Evolutionary conservation across 2,329 filamentous ascomycete genomes (phyloP).

Genomic region (Pseudocercospora crystallina): DNA sequence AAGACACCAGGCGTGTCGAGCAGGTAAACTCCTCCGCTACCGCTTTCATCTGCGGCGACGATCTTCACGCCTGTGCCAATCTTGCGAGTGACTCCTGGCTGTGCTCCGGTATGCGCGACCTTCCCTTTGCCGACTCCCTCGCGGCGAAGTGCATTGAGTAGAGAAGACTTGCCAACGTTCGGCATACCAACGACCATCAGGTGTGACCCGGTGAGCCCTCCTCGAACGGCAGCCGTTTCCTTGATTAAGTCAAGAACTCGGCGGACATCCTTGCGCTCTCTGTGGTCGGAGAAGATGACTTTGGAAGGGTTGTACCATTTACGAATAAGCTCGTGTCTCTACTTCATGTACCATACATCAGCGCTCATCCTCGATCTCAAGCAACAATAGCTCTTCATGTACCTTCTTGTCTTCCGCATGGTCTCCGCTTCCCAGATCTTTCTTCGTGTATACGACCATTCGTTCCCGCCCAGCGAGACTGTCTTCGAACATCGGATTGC

Average conservation of each 20-base stretch:
- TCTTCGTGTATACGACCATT: slow-evolving; percentile 87
- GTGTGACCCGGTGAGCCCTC: slow-evolving; percentile 75
- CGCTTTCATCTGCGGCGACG: slow-evolving; percentile 56
- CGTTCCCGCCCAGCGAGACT: slow-evolving; percentile 70
- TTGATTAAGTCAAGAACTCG: slow-evolving; percentile 54
- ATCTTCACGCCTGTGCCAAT: slow-evolving; percentile 78
- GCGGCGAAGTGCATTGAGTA: slow-evolving; percentile 82
- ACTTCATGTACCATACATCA: slow-evolving; percentile 18
- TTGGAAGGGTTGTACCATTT: slow-evolving; percentile 55
- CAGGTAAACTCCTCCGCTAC: slow-evolving; percentile 67
- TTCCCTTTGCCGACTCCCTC: slow-evolving; percentile 67
- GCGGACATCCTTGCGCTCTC: slow-evolving; percentile 43
- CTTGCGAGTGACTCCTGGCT: slow-evolving; percentile 88
- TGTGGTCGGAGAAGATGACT: slow-evolving; percentile 55
- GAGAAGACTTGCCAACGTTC: slow-evolving; percentile 91
- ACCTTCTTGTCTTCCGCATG: slow-evolving; percentile 32
- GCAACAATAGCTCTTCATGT: slow-evolving; percentile 4
- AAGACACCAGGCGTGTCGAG: slow-evolving; percentile 95
- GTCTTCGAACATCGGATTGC: slow-evolving; percentile 85
- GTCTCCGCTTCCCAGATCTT: slow-evolving; percentile 64
- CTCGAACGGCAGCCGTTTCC: slow-evolving; percentile 48
- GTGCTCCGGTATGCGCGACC: slow-evolving; percentile 76
- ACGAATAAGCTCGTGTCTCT: slow-evolving; percentile 51
- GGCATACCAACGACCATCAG: slow-evolving; percentile 95
- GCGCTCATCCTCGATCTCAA: neutral